Evolutionary conservation across 75 land plant genomes (phyloP), one percentile per base, ranked within the genome.

Genomic region (Sequoia sempervirens): DNA sequence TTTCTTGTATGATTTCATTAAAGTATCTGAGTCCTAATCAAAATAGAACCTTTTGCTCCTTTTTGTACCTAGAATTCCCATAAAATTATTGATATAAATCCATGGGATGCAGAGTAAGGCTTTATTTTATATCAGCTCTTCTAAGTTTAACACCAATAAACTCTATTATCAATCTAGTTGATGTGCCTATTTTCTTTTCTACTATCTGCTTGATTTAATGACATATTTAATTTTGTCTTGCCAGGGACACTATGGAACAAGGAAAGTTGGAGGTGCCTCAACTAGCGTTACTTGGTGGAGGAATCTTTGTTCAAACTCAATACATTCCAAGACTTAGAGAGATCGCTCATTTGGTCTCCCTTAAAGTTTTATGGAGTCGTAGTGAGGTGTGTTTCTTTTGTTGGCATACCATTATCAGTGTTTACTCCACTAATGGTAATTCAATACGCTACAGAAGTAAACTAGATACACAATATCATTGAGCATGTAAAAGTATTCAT

Each of bases 261-360:
- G 28, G 20, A 81, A 81, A 34, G 53, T 20, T 36, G 70, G 87
- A 47, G 26, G 82, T 85, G 75, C 98, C 98, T 0, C 84, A 89
- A 79, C 88, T 96, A 81, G 98, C 98, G n/a, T 80, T 96, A 70
- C 85, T 96, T 76, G 98, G 98, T 52, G 95, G 94, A n/a, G 98
- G 98, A 10, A 90, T 91, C 40, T 96, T 96, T 84, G 98, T 90
- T 32, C 92, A 89, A 2, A 87, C 95, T 18, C 95, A 95, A 66
- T 96, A 96, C 85, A 86, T 96, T 72, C 98, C 98, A 34, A 82
- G 92, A 84, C 86, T 96, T 38, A 82, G 91, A 45, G 95, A 92
- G 83, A 87, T 93, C 73, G 85, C 92, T 81, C 83, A 95, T 75
- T 80, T 91, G 20, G 82, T 92, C 41, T 37, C 68, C 58, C 86